phyloP scores from a whole-genome alignment of 2,329 filamentous ascomycete genomes.

The Thelonectria rubi region DNA sequence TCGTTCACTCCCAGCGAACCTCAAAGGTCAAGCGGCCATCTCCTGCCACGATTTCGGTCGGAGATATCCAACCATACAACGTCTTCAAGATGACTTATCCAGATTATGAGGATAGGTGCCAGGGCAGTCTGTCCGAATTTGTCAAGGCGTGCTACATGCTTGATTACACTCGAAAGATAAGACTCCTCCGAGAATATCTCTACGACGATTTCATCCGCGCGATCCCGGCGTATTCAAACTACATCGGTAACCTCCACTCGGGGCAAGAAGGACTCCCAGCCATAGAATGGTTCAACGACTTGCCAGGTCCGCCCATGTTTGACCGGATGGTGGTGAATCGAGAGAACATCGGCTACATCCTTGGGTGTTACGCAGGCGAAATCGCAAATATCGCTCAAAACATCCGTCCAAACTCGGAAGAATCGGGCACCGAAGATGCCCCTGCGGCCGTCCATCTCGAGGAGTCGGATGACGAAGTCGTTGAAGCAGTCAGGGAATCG shows the following conservation, averaged over 20 bases:
- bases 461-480: conserved; percentile 11
- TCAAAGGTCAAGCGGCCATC: neutral
- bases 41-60: conserved; percentile 4
- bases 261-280: conserved; percentile 47
- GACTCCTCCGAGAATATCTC: conserved; percentile 52
- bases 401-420: conserved; percentile 17
- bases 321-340: conserved; percentile 47
- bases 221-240: conserved; percentile 54
- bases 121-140: conserved; percentile 53
- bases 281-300: conserved; percentile 54
- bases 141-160: conserved; percentile 56
- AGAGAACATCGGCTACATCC: conserved; percentile 47
- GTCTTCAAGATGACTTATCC: conserved; percentile 56
- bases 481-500: neutral
- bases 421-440: neutral
- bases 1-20: conserved; percentile 1
- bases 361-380: conserved; percentile 47
- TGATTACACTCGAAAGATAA: conserved; percentile 47
- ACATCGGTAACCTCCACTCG: conserved; percentile 46
- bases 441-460: conserved; percentile 11
- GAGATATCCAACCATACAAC: conserved; percentile 44
- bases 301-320: conserved; percentile 43
- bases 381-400: conserved; percentile 36
- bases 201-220: conserved; percentile 63
- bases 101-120: conserved; percentile 51